These are phyloP conservation scores for Trichoderma erinaceum DNA, from an alignment of 495 filamentous ascomycete genomes.

Conservation along the genomic window DNA sequence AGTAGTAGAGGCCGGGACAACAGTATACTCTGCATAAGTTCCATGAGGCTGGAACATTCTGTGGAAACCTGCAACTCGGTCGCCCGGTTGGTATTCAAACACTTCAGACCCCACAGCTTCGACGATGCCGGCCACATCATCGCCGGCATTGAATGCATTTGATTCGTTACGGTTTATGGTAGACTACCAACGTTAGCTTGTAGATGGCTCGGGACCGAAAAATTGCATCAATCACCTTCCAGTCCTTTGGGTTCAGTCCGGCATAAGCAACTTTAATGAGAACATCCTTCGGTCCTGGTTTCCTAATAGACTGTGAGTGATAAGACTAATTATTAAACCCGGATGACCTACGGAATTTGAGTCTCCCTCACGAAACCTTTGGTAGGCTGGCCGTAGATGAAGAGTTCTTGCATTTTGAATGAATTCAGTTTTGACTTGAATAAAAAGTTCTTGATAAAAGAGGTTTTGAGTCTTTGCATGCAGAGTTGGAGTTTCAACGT, in stretches of 20 bases:
- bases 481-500: too few species aligned
- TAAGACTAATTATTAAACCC: not conserved
- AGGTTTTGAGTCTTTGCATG: too few species aligned
- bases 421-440: not conserved
- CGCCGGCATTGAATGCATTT: constrained; percentile 30
- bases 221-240: constrained; percentile 20
- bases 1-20: constrained; percentile 33
- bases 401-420: not conserved
- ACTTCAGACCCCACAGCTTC: constrained; percentile 34
- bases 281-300: constrained; percentile 1
- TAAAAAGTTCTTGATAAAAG: too few species aligned
- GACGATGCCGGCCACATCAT: constrained; percentile 39
- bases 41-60: constrained; percentile 26
- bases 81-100: constrained; percentile 36
- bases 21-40: constrained; percentile 36
- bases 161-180: constrained; percentile 9
- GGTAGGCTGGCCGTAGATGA: not conserved
- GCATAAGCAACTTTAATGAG: constrained; percentile 1
- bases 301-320: not conserved
- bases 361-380: not conserved
- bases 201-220: not conserved
- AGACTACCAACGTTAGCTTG: not conserved
- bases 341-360: not conserved
- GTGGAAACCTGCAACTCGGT: constrained; percentile 40
- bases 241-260: constrained; percentile 28